Evolutionary conservation across 148 eudicot genomes (phyloP).

Genomic region (Dysphania ambrosioides): DNA sequence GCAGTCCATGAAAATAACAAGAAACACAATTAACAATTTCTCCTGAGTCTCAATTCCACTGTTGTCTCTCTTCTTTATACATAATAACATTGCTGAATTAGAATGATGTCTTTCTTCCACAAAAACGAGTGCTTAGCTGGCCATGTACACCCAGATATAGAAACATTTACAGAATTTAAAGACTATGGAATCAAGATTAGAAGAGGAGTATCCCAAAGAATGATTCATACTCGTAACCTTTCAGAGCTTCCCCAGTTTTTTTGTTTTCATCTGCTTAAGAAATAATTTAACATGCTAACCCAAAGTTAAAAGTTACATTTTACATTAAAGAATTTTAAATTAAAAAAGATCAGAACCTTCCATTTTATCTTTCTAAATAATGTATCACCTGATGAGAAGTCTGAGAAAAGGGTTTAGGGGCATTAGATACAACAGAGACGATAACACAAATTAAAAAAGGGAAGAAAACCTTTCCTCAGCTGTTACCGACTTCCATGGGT

Average conservation of each 20-base stretch:
- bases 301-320: conserved; percentile 30
- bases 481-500: conserved; percentile 26
- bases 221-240: conserved; percentile 10
- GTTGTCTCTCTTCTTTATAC: not conserved
- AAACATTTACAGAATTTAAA: conserved; percentile 10
- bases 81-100: not conserved
- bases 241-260: conserved; percentile 12
- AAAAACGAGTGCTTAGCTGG: conserved; percentile 1
- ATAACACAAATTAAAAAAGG: conserved; percentile 6
- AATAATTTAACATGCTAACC: conserved; percentile 22
- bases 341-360: conserved; percentile 28
- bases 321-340: conserved; percentile 29
- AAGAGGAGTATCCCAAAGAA: conserved; percentile 11
- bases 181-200: conserved; percentile 11
- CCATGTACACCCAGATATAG: conserved; percentile 6
- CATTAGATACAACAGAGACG: conserved; percentile 30
- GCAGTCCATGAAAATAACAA: not conserved
- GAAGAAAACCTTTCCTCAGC: conserved; percentile 12
- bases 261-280: conserved; percentile 21
- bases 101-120: not conserved
- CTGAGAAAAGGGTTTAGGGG: conserved; percentile 18
- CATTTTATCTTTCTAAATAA: conserved; percentile 28
- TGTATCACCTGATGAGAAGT: conserved; percentile 23
- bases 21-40: not conserved
- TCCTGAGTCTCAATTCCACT: not conserved